A percentile compares a stretch with the other conserved stretches of the same genome.
These are phyloP conservation scores for Colletotrichum zoysiae DNA, from an alignment of 2,329 filamentous ascomycete species.

Conservation along the genomic window DNA sequence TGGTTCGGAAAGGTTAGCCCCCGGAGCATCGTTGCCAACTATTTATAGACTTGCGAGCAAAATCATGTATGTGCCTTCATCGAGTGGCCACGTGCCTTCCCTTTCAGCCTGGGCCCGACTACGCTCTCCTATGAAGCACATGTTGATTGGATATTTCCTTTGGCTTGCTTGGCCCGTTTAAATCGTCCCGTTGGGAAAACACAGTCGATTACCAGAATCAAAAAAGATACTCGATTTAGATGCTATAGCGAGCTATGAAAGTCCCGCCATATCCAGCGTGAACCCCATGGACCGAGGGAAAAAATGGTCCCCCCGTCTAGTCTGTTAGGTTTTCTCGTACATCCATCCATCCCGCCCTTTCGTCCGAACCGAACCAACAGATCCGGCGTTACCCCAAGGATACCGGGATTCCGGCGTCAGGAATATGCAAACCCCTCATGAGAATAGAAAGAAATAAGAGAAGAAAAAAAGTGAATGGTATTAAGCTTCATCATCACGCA, in stretches of 20 bases:
- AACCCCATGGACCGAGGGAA: slow-evolving; percentile 21
- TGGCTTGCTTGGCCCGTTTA: accelerated
- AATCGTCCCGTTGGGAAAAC: not conserved
- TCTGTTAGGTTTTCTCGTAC: slow-evolving; percentile 15
- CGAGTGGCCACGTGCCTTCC: accelerated
- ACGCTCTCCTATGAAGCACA: not conserved
- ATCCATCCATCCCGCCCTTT: not conserved
- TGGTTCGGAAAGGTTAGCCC: not conserved
- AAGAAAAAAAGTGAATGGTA: slow-evolving; percentile 39
- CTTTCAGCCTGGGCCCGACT: not conserved
- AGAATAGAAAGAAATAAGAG: not conserved
- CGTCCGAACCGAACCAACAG: not conserved
- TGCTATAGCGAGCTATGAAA: slow-evolving; percentile 21
- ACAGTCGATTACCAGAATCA: slow-evolving; percentile 12
- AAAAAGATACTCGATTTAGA: slow-evolving; percentile 35
- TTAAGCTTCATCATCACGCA: slow-evolving; percentile 37
- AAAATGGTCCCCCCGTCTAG: slow-evolving; percentile 5
- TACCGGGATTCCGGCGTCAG: not conserved
- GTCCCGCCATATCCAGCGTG: slow-evolving; percentile 24
- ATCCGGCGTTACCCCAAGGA: not conserved
- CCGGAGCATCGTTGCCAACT: no score
- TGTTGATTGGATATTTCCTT: not conserved
- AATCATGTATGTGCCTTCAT: not conserved
- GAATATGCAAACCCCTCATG: slow-evolving; percentile 1
- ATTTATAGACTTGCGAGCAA: not conserved